phyloP scores from a whole-genome alignment of 345 rosid species.

The Camelina sativa region DNA sequence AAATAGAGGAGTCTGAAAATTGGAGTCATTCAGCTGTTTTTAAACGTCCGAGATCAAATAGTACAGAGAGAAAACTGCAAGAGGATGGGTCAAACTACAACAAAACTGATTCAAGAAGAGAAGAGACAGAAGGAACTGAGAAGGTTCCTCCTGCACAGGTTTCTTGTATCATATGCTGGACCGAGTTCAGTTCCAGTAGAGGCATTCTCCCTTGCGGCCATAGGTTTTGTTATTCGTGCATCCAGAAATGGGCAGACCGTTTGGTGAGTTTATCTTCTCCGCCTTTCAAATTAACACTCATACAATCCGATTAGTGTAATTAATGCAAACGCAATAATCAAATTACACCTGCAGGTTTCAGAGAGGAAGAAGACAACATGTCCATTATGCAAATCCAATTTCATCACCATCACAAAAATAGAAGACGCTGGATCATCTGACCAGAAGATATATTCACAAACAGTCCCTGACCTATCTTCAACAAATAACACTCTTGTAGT shows the following conservation, averaged over 20 bases:
- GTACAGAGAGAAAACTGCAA: conserved; percentile 3
- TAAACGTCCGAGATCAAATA: conserved; percentile 39
- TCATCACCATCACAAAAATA: conserved; percentile 69
- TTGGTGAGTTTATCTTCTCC: conserved; percentile 56
- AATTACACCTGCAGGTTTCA: conserved; percentile 52
- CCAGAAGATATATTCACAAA: conserved; percentile 94
- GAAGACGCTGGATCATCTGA: conserved; percentile 77
- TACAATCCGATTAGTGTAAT: conserved; percentile 29
- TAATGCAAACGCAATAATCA: background rate
- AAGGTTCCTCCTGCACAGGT: conserved; percentile 50
- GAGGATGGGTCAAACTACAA: conserved; percentile 37
- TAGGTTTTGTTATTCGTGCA: conserved; percentile 93
- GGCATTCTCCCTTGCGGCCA: conserved; percentile 93
- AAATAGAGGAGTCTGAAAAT: conserved; percentile 49
- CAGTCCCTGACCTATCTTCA: conserved; percentile 63
- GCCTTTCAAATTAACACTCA: background rate
- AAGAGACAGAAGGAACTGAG: conserved; percentile 40
- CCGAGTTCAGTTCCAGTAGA: conserved; percentile 83
- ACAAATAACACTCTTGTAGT: conserved; percentile 50
- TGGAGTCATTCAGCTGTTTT: conserved; percentile 40
- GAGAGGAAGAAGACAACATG: conserved; percentile 67
- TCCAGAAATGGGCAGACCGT: conserved; percentile 78
- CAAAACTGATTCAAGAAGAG: conserved; percentile 34
- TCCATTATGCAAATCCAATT: conserved; percentile 84
- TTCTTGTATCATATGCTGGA: conserved; percentile 94